Conservation (phyloP, 2,329 filamentous ascomycete genomes). For the Aureobasidium sp. region DNA sequence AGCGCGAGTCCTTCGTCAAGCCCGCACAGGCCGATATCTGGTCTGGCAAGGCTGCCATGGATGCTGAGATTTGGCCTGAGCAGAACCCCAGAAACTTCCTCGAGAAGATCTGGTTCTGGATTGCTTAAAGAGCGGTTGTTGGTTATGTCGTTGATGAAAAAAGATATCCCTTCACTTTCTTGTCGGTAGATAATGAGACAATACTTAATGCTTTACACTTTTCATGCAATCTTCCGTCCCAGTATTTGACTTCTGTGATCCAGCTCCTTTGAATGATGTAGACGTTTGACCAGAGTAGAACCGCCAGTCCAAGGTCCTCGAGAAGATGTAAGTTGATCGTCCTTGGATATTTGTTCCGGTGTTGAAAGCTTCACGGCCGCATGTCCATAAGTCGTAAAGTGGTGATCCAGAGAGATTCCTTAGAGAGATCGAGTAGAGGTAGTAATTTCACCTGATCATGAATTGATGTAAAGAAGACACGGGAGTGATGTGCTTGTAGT, state of each 20-base stretch:
- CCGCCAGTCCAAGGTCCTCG: too few species aligned
- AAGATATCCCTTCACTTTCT: background rate
- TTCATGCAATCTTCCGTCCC: background rate
- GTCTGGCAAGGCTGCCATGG: conserved; percentile 38
- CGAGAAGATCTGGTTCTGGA: conserved; percentile 42
- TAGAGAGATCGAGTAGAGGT: background rate
- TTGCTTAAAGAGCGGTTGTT: conserved; percentile 29
- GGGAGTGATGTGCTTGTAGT: background rate
- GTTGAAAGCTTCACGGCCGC: too few species aligned
- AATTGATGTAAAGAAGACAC: too few species aligned
- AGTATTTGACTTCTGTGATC: background rate
- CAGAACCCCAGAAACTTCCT: conserved; percentile 32
- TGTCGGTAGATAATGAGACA: background rate
- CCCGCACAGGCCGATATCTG: conserved; percentile 36
- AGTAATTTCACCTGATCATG: too few species aligned
- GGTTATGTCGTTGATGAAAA: conserved; percentile 2
- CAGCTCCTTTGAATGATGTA: background rate
- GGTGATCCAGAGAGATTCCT: too few species aligned
- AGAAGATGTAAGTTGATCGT: too few species aligned
- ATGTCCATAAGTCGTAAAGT: too few species aligned
- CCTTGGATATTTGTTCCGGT: too few species aligned
- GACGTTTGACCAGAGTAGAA: too few species aligned
- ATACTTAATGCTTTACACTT: background rate
- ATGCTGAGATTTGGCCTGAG: conserved; percentile 38
- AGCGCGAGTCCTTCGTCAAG: conserved; percentile 47